Evolutionary conservation across 495 filamentous ascomycete genomes (phyloP).

Genomic region (Tuber aestivum): DNA sequence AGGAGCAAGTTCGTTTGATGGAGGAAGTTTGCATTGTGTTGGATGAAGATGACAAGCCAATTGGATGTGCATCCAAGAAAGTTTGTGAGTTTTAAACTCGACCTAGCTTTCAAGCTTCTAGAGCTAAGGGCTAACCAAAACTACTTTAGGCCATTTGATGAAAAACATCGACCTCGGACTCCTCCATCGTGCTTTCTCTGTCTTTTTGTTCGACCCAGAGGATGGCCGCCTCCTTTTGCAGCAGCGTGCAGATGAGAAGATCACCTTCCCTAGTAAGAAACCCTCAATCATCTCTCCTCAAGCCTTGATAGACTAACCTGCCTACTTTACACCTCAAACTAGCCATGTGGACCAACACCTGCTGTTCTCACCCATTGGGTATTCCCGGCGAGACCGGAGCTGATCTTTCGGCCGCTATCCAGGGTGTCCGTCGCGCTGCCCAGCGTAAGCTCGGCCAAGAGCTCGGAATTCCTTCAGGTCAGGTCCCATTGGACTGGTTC

Average conservation of each 20-base stretch:
- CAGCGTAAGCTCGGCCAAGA: constrained; percentile 91
- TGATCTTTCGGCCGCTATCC: constrained; percentile 69
- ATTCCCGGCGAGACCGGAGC: constrained; percentile 86
- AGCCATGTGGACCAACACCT: constrained; percentile 99
- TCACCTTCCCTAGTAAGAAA: constrained; percentile 70
- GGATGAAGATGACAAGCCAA: constrained; percentile 85
- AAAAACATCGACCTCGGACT: constrained; percentile 93
- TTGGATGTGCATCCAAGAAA: constrained; percentile 98
- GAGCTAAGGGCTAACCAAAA: constrained; percentile 23
- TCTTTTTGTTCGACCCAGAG: constrained; percentile 90
- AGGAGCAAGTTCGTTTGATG: constrained; percentile 95
- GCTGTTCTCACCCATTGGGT: constrained; percentile 94
- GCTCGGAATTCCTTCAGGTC: constrained; percentile 79
- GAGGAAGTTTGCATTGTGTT: constrained; percentile 98
- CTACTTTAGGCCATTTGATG: constrained; percentile 81
- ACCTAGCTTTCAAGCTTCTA: not conserved
- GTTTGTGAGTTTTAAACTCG: constrained; percentile 59
- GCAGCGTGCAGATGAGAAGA: constrained; percentile 93
- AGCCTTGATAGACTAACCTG: not conserved
- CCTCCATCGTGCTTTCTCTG: constrained; percentile 93
- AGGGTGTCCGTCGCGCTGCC: constrained; percentile 83
- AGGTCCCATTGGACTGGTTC: constrained; percentile 89
- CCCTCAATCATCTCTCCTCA: not conserved
- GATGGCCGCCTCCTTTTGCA: constrained; percentile 85
- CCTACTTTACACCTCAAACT: not conserved